These are phyloP conservation scores for Citrus mangshanensis DNA, from an alignment of 345 rosid species.

Conservation along the genomic window DNA sequence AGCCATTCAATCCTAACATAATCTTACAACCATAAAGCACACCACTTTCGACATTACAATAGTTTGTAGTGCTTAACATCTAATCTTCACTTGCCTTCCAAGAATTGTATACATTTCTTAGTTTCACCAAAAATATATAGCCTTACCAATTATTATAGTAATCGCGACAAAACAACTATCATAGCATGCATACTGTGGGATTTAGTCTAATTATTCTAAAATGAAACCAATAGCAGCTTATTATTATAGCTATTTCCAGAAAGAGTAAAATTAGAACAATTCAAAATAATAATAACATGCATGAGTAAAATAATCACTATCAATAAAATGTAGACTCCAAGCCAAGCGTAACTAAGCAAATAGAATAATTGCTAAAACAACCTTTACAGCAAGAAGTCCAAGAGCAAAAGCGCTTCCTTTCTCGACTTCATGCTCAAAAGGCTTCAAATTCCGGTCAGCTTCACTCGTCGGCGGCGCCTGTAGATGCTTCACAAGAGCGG, in stretches of 20 bases:
- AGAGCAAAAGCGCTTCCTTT: slow-evolving; percentile 97
- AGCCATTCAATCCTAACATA: neutral
- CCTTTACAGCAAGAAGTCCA: slow-evolving; percentile 98
- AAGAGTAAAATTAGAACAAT: neutral
- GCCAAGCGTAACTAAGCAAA: neutral
- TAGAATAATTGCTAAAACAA: slow-evolving; percentile 13
- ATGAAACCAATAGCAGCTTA: neutral
- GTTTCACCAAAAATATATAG: neutral
- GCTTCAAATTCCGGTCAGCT: slow-evolving; percentile 46
- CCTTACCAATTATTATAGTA: neutral
- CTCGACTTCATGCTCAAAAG: slow-evolving; percentile 96
- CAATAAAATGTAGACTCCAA: neutral
- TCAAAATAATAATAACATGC: neutral
- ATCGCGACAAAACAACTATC: neutral
- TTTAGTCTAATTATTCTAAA: neutral
- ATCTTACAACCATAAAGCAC: neutral
- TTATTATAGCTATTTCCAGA: neutral
- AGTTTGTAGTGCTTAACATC: neutral
- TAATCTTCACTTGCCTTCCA: neutral
- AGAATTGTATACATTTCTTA: neutral
- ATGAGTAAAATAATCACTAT: neutral
- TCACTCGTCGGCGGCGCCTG: slow-evolving; percentile 69
- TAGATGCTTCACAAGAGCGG: slow-evolving; percentile 89
- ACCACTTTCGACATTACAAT: neutral
- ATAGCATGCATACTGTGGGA: neutral